Conservation (phyloP, 164 flowering plant genomes). For the Umbilicus rupestris region DNA sequence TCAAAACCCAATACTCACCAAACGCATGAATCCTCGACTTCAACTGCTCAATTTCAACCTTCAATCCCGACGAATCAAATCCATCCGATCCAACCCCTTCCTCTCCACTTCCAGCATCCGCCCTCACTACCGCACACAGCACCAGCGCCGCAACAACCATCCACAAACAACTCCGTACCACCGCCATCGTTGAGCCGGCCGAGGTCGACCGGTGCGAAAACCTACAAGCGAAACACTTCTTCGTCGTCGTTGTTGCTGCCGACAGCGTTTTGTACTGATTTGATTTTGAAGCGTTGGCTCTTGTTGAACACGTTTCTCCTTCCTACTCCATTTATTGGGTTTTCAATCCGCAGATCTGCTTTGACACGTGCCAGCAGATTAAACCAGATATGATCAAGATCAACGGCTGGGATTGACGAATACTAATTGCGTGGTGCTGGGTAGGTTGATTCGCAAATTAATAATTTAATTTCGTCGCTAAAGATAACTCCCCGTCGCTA, state of each 20-base stretch:
- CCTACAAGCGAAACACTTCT: not conserved
- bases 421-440: too few relatives aligned
- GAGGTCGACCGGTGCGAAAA: too few relatives aligned
- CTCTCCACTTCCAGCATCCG: not conserved
- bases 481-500: too few relatives aligned
- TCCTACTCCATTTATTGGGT: not conserved
- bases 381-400: not conserved
- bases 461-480: too few relatives aligned
- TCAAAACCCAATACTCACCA: slow-evolving; percentile 20
- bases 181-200: not conserved
- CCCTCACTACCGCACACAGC: not conserved
- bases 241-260: not conserved
- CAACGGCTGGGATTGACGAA: not conserved
- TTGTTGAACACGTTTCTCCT: not conserved
- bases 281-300: not conserved
- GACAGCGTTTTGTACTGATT: slow-evolving; percentile 2
- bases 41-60: slow-evolving; percentile 30
- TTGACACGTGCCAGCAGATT: not conserved
- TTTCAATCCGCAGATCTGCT: not conserved
- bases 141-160: not conserved
- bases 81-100: slow-evolving; percentile 11
- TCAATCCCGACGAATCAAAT: slow-evolving; percentile 20
- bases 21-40: slow-evolving; percentile 38
- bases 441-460: too few relatives aligned
- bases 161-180: not conserved